Evolutionary conservation across 495 filamentous ascomycete species (phyloP).

Genomic region (Penicillium pulvis): DNA sequence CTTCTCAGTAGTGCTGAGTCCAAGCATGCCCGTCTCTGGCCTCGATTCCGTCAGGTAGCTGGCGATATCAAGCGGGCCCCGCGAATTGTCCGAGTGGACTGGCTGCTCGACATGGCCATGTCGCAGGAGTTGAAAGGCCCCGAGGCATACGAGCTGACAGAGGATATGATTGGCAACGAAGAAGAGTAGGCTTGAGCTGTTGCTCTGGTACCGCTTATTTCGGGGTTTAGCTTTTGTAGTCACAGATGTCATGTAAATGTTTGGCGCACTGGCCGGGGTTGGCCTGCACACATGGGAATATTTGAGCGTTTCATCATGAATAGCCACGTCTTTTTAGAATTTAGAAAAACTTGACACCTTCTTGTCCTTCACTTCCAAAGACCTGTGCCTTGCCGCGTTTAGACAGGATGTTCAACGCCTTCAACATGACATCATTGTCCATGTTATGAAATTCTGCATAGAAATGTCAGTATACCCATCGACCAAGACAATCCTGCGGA

Average conservation of each 20-base stretch:
- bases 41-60: constrained; percentile 76
- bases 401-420: constrained; percentile 75
- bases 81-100: constrained; percentile 78
- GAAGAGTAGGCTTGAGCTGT: constrained; percentile 25
- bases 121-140: constrained; percentile 71
- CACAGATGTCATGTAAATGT: constrained; percentile 19
- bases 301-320: constrained; percentile 30
- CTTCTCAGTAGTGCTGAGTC: constrained; percentile 65
- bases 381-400: constrained; percentile 91
- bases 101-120: constrained; percentile 89
- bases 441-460: constrained; percentile 81
- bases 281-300: constrained; percentile 6
- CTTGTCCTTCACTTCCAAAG: constrained; percentile 81
- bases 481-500: neutral
- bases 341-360: constrained; percentile 96
- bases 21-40: constrained; percentile 76
- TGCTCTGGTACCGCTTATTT: neutral
- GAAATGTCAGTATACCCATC: constrained; percentile 17
- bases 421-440: constrained; percentile 76
- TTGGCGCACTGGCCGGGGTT: constrained; percentile 14
- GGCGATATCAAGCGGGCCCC: constrained; percentile 68
- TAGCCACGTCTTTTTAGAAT: constrained; percentile 16
- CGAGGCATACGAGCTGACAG: constrained; percentile 58
- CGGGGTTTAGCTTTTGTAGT: neutral
- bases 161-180: constrained; percentile 32